Base-by-base conservation (phyloP, 805 yeast species). In the Starmerella vaccinii region DNA sequence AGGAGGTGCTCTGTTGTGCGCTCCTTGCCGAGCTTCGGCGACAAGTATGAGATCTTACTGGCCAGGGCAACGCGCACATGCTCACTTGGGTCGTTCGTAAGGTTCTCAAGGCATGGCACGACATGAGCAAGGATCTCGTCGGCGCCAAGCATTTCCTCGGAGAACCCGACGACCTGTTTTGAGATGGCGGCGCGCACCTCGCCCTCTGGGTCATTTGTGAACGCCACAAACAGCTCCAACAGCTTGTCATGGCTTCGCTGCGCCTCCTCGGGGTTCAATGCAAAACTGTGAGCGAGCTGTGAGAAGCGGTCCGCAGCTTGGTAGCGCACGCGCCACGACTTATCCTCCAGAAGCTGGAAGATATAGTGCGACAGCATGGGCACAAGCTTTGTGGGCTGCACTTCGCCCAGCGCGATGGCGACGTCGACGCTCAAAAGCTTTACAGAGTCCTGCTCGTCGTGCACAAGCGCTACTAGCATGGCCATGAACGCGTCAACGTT, bases 321-420 rank as follows among this genome's bases (percentile, higher is more conserved):
- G 69, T 90, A 92, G 63, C 98, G 81, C 51, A 92, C 97, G 68
- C 98, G 81, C 99, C 99, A 92, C 63, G 95, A 83, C 68, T 85
- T 87, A 70, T 92, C 98, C 57, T 75, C 77, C 52, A 86, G 81
- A 58, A 92, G 74, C 57, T 78, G 78, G 57, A 82, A 74, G 2
- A 95, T 75, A 56, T 81, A 62, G 19, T 57, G 58, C 22, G 63
- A 61, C 27, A 71, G 55, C 44, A 57, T 61, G 10, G 60, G 55
- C 39, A 41, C 51, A 26, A 55, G 46, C 13, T 13, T 29, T 48
- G 37, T 56, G 47, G 57, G 64, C 56, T 67, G 57, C 10, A 55
- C 56, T 30, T 63, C 58, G 56, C 90, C 75, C 44, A 90, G 84
- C 10, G 96, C 75, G 62, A 90, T 82, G 58, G 92, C 76, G 26